Conservation (phyloP, 2,329 filamentous ascomycete species). For the Ampelomyces quisqualis region DNA sequence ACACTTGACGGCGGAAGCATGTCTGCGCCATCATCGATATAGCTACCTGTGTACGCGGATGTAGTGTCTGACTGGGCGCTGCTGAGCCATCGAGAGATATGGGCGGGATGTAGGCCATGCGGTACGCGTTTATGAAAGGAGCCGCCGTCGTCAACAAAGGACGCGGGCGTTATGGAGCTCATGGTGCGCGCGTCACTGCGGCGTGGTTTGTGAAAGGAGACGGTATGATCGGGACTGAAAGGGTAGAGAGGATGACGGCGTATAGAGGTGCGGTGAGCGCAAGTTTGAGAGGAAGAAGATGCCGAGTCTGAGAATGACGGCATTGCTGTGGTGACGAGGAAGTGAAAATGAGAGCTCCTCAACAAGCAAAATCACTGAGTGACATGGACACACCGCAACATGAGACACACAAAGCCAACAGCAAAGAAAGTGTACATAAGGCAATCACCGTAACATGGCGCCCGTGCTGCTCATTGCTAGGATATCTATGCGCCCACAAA, state of each 20-base stretch:
- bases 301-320: not conserved
- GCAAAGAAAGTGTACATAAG: not conserved
- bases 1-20: constrained; percentile 4
- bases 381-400: not conserved
- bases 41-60: constrained; percentile 28
- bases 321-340: constrained; percentile 2
- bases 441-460: constrained; percentile 11
- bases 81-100: constrained; percentile 16
- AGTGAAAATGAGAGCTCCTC: constrained; percentile 5
- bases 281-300: constrained; percentile 6
- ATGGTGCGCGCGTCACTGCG: constrained; percentile 6
- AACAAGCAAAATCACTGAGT: not conserved
- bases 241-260: not conserved
- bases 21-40: constrained; percentile 34
- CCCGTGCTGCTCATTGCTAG: constrained; percentile 10
- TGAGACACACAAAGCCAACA: constrained; percentile 1
- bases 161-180: constrained; percentile 19
- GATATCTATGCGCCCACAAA: constrained; percentile 16
- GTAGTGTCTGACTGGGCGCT: constrained; percentile 3
- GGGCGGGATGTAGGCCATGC: constrained; percentile 1
- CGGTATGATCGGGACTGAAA: not conserved
- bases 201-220: not conserved
- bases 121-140: constrained; percentile 21
- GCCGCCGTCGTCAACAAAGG: constrained; percentile 28
- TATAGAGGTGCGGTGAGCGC: not conserved